Percentiles rank a stretch among this genome's conserved stretches.
Conservation (phyloP, 2,329 filamentous ascomycete genomes). For the Clonostachys solani region DNA sequence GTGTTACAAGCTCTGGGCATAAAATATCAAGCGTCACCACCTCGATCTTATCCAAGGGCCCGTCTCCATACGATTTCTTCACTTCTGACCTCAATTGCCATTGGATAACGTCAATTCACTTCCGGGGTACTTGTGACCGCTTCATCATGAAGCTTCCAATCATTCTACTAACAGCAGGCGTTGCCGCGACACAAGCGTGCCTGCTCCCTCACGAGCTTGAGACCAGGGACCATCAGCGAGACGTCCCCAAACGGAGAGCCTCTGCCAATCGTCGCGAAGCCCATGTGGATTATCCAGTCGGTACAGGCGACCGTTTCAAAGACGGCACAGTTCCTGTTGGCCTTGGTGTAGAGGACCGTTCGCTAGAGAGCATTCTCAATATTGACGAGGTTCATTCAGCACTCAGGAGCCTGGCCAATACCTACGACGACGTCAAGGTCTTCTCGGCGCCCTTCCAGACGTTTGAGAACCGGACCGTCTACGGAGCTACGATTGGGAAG, state of each 20-base stretch:
- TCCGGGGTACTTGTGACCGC: too few relatives aligned
- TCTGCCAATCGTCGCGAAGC: conserved; percentile 2
- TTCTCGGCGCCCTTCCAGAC: conserved; percentile 37
- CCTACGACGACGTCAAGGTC: conserved; percentile 27
- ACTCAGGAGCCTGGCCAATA: conserved; percentile 31
- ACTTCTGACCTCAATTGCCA: too few relatives aligned
- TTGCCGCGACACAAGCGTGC: too few relatives aligned
- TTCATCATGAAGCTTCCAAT: too few relatives aligned
- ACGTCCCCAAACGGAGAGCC: neutral
- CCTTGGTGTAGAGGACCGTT: conserved; percentile 15
- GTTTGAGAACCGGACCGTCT: conserved; percentile 30
- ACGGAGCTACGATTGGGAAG: conserved; percentile 28
- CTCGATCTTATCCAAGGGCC: too few relatives aligned
- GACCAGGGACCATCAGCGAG: too few relatives aligned
- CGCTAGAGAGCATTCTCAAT: conserved; percentile 37
- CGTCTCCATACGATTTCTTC: too few relatives aligned
- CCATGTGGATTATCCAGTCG: conserved; percentile 19
- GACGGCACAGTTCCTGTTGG: conserved; percentile 29
- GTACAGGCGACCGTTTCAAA: conserved; percentile 33
- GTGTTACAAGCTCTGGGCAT: too few relatives aligned
- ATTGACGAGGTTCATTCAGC: conserved; percentile 37
- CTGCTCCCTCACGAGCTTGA: too few relatives aligned
- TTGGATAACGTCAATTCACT: too few relatives aligned
- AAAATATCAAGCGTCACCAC: too few relatives aligned
- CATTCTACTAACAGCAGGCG: too few relatives aligned